Conservation (phyloP, 2,329 filamentous ascomycete genomes). For the Aureobasidium uvarum region DNA sequence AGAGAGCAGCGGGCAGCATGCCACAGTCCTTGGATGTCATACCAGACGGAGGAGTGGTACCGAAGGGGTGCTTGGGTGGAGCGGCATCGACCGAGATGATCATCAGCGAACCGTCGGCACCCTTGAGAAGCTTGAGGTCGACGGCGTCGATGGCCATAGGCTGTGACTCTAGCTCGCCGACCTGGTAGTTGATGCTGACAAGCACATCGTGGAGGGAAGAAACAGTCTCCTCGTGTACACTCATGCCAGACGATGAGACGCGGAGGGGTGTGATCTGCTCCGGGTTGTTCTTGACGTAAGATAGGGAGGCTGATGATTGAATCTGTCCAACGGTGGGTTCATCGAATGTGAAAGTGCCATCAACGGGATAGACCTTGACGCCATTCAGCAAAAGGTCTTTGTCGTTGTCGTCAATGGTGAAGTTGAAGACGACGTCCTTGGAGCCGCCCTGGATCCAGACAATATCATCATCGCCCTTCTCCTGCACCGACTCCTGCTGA, state of each 20-base stretch:
- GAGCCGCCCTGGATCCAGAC: conserved; percentile 36
- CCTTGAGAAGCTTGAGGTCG: conserved; percentile 62
- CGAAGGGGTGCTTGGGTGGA: conserved; percentile 32
- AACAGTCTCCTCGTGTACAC: conserved; percentile 47
- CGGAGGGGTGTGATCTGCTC: conserved; percentile 37
- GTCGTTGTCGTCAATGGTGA: conserved; percentile 51
- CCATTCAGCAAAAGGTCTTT: conserved; percentile 57
- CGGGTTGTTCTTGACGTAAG: conserved; percentile 33
- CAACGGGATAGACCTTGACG: conserved; percentile 55
- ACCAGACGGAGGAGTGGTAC: not conserved
- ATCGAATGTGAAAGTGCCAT: conserved; percentile 22
- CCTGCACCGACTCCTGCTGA: conserved; percentile 10
- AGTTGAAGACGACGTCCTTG: conserved; percentile 48
- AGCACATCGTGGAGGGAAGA: conserved; percentile 54
- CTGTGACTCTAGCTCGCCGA: conserved; percentile 58
- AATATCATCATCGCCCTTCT: conserved; percentile 32
- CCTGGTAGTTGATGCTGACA: conserved; percentile 56
- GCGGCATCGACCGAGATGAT: conserved; percentile 50
- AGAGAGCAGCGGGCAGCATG: conserved; percentile 48
- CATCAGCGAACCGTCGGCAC: conserved; percentile 54
- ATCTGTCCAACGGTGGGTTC: conserved; percentile 33
- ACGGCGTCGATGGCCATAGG: conserved; percentile 55
- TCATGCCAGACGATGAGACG: conserved; percentile 37
- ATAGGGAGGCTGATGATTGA: conserved; percentile 30
- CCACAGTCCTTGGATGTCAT: conserved; percentile 38